Percentiles rank a stretch among this genome's conserved stretches.
phyloP scores from a whole-genome alignment of 208 protist genomes.

The Vickermania ingenoplastis region DNA sequence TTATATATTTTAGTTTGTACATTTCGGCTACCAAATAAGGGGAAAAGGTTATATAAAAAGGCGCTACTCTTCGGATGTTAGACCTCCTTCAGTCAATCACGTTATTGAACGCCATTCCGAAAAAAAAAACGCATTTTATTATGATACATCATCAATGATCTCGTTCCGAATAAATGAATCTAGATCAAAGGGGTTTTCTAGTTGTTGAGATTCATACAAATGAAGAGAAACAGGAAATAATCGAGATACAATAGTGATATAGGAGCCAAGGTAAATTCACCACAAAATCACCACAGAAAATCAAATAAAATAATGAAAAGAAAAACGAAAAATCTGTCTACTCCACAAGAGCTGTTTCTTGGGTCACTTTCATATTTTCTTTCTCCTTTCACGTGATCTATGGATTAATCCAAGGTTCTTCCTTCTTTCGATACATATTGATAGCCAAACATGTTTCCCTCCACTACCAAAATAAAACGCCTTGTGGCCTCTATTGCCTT shows the following conservation, averaged over 20 bases:
- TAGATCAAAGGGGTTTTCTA: conserved; percentile 5
- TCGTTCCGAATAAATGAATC: neutral
- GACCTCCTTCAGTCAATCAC: neutral
- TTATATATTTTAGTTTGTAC: conserved; percentile 2
- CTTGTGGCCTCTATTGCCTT: neutral
- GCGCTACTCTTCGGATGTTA: neutral
- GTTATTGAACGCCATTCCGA: neutral
- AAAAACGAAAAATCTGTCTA: conserved; percentile 6
- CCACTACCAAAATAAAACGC: neutral
- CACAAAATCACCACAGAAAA: conserved; percentile 3
- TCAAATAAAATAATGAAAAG: conserved; percentile 7
- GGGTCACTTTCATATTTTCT: neutral
- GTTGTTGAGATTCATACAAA: too few species aligned
- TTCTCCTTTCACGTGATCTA: neutral
- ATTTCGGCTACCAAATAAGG: neutral
- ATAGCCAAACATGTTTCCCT: conserved; percentile 1
- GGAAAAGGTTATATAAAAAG: neutral
- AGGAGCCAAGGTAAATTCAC: too few species aligned
- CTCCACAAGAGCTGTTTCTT: neutral
- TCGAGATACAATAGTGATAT: too few species aligned
- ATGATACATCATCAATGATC: neutral
- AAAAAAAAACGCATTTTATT: too few species aligned
- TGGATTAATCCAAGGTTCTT: neutral
- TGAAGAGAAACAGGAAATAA: too few species aligned
- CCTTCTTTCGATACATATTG: neutral